phyloP scores from a whole-genome alignment of 805 yeast species.

The Monosporozyma servazzii region DNA sequence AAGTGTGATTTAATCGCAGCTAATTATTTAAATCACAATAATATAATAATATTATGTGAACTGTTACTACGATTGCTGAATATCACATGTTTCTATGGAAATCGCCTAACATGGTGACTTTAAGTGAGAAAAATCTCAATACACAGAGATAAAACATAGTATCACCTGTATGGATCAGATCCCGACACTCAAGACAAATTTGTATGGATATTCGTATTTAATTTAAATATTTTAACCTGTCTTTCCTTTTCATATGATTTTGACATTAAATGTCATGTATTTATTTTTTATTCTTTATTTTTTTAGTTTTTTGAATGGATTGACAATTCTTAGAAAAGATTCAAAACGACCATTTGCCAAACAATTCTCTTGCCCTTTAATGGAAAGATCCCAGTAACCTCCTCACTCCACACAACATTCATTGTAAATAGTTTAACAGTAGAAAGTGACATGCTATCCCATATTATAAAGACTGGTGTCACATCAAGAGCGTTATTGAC shows the following conservation, averaged over 20 bases:
- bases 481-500: background rate
- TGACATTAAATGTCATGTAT: background rate
- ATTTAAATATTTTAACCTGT: too few relatives aligned
- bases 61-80: too few relatives aligned
- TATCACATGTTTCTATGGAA: too few relatives aligned
- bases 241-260: too few relatives aligned
- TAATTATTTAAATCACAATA: too few relatives aligned
- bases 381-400: background rate
- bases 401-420: slow-evolving; percentile 6
- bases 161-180: too few relatives aligned
- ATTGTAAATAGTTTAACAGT: slow-evolving; percentile 2
- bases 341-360: background rate
- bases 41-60: too few relatives aligned
- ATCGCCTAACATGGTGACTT: too few relatives aligned
- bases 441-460: background rate
- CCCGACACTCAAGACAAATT: too few relatives aligned
- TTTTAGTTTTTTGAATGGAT: background rate
- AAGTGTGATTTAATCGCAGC: background rate
- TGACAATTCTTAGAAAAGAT: background rate
- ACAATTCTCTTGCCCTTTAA: background rate
- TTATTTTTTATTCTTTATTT: background rate
- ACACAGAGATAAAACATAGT: too few relatives aligned
- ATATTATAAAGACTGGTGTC: background rate
- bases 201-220: too few relatives aligned
- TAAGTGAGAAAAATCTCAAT: too few relatives aligned